Evolutionary conservation across 352 stramenopile species (phyloP), one percentile per base, ranked within the genome.

Genomic region (Phytophthora pistaciae): DNA sequence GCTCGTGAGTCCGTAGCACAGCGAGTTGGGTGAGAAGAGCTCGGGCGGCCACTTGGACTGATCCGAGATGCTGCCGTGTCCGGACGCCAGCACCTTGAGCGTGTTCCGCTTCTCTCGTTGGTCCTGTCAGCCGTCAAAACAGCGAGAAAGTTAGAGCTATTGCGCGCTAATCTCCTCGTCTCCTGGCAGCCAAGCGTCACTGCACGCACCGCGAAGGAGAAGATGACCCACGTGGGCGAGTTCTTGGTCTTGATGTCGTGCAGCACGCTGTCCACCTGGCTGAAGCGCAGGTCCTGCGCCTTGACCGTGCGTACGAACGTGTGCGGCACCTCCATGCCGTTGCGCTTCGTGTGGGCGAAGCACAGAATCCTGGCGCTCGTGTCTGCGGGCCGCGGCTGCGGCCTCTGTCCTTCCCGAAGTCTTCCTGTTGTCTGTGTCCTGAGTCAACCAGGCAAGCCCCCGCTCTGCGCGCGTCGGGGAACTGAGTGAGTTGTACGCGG

Each of bases 241-340:
- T 83, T 82, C 64, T 87, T 82, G 56, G 76, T 80, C 68, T 88
- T 89, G 42, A 95, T 91, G 21, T 83, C 75, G 38, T 88, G 77
- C 69, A 95, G 65, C 60, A 93, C 77, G 44, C 80, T 75, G 64
- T 95, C 88, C 44, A 95, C 88, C 52, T 90, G 85, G 65, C 86
- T 85, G 63, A 93, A 93, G 65, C 78, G 88, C 55, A 95, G 70
- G 66, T 92, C 88, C 63, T 92, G 81, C 49, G 88, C 85, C 68
- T 94, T 94, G 55, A 95, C 88, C 14, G 84, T 93, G 60, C 87
- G 83, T 72, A 95, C 88, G 63, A 93, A 95, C 59, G 88, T 95
- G 75, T 91, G 85, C 61, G 85, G 84, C 68, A 92, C 74, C 57
- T 90, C 72, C 74, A 80, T 89, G 53, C 72, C 75, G 71, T 79